These are phyloP conservation scores for Mycena crocata DNA, from an alignment of 768 basidiomycete genomes.

Conservation along the genomic window DNA sequence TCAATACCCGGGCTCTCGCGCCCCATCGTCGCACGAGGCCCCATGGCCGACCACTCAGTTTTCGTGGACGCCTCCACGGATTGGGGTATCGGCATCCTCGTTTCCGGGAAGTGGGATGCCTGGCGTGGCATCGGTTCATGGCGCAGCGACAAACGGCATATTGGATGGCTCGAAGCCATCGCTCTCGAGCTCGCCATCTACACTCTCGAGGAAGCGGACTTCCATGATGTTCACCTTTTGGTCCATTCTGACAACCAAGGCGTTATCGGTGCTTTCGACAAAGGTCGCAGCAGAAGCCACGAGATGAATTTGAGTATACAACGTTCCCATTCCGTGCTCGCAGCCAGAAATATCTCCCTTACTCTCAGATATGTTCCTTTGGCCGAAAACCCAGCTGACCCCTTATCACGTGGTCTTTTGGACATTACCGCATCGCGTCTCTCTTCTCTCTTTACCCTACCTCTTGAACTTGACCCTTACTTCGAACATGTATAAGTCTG, in stretches of 20 bases:
- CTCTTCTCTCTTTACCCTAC: neutral
- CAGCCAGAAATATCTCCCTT: conserved; percentile 1
- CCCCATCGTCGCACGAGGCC: neutral
- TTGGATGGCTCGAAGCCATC: conserved; percentile 42
- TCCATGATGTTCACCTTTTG: conserved; percentile 17
- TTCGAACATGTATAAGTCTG: conserved; percentile 5
- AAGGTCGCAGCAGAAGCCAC: neutral
- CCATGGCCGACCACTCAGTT: neutral
- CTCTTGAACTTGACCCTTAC: neutral
- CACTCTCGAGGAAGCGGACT: conserved; percentile 22
- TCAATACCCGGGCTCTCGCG: neutral
- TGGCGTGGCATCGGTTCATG: conserved; percentile 26
- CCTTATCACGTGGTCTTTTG: neutral
- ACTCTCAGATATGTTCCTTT: conserved; percentile 29
- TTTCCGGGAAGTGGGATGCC: conserved; percentile 33
- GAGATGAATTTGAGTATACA: conserved; percentile 28
- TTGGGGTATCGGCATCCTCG: conserved; percentile 41
- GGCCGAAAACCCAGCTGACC: conserved; percentile 1
- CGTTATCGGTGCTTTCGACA: conserved; percentile 24
- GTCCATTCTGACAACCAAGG: conserved; percentile 29
- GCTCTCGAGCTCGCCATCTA: conserved; percentile 20
- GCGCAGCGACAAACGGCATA: conserved; percentile 29
- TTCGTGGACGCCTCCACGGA: conserved; percentile 39
- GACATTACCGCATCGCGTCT: neutral
- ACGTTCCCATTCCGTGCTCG: conserved; percentile 5